A percentile compares a stretch with the other conserved stretches of the same genome.
These are phyloP conservation scores for Saccharomycopsis amapae DNA, from an alignment of 805 yeast genomes.

Conservation along the genomic window DNA sequence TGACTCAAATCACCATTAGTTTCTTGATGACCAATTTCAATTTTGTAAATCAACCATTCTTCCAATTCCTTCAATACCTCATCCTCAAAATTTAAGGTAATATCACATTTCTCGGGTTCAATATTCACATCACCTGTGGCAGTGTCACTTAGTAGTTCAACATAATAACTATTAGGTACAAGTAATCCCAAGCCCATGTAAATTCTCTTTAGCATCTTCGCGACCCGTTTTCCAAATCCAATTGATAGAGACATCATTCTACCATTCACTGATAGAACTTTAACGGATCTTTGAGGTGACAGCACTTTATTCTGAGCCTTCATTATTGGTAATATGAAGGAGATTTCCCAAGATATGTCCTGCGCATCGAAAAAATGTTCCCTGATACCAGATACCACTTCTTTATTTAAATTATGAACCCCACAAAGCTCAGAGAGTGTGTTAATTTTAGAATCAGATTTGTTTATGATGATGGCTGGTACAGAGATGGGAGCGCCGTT, in stretches of 20 bases:
- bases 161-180: constrained; percentile 32
- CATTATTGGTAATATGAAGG: constrained; percentile 31
- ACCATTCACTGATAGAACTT: constrained; percentile 31
- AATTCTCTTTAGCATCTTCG: constrained; percentile 23
- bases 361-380: background rate
- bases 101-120: constrained; percentile 40
- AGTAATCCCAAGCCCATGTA: constrained; percentile 26
- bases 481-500: too few species aligned
- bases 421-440: background rate
- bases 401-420: constrained; percentile 4
- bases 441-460: background rate
- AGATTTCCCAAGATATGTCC: constrained; percentile 10
- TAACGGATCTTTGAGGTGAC: constrained; percentile 23
- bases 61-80: constrained; percentile 22
- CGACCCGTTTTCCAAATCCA: constrained; percentile 29
- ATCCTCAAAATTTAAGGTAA: constrained; percentile 27
- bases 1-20: background rate
- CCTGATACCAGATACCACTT: constrained; percentile 21
- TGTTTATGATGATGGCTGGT: background rate
- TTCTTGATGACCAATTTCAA: background rate
- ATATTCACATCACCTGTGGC: constrained; percentile 34
- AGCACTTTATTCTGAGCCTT: constrained; percentile 26
- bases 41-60: background rate
- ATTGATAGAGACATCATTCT: constrained; percentile 29
- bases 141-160: constrained; percentile 25